Evolutionary conservation across 768 basidiomycete genomes (phyloP), one percentile per base, ranked within the genome.

Genomic region (Amanita fuliginea): DNA sequence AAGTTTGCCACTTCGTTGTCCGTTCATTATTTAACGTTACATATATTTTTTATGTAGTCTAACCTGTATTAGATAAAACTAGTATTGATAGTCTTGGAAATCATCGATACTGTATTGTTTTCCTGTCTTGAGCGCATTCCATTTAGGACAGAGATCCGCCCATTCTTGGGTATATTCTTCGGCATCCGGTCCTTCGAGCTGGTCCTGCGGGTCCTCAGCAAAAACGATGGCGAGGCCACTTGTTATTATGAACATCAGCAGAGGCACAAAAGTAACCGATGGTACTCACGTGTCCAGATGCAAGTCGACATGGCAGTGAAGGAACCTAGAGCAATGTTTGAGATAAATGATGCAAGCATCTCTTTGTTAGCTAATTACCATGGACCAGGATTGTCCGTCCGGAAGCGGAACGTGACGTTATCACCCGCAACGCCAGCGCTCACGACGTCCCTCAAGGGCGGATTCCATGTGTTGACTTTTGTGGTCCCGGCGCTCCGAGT

Each of bases 351-450:
- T 45, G 16, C 6, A 13, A 24, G 5, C 9, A 39, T 14, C 19
- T 39, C 33, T 2, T 9, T 26, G 49, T 13, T 3, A 37, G 1
- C 51, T 53, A 69, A 56, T 58, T 69, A 64, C 72, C 76, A 78
- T 10, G 73, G 70, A 5, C 80, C 81, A 0, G 80, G 65, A 61
- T 81, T 82, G 57, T 83, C 77, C 6, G 80, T 79, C 32, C 64
- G 58, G 65, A 78, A 81, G 9, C 79, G 70, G 44, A 81, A 60
- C 2, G 71, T 73, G 13, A 73, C 71, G 8, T 68, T 64, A 43
- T 65, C 67, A 6, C 57, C 54, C 11, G 48, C 51, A 10, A 34
- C 21, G 56, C 69, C 60, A 11, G 52, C 46, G 18, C 40, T 51
- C 8, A 80, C 72, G 1, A 76, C 77, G 57, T 82, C 81, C 46